A percentile compares a stretch with the other conserved stretches of the same genome.
These are phyloP conservation scores for Penicillium expansum DNA, from an alignment of 2,329 filamentous ascomycete genomes.

Conservation along the genomic window DNA sequence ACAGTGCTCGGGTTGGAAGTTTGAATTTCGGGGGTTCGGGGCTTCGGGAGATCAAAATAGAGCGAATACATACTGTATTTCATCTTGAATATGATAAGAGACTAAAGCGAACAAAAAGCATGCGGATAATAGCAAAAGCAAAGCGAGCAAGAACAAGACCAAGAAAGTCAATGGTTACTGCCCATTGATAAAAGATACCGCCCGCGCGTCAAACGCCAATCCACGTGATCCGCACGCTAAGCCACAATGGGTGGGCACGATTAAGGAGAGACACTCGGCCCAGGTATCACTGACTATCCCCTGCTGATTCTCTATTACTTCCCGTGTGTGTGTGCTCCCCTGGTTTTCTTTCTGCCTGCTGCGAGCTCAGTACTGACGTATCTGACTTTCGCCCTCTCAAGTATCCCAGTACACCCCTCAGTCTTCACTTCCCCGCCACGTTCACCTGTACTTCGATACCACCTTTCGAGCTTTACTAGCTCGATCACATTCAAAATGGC, in stretches of 20 bases:
- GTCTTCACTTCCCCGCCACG: constrained; percentile 2
- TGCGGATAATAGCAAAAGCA: background rate
- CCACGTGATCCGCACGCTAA: constrained; percentile 21
- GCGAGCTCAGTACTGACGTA: background rate
- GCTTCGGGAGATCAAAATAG: background rate
- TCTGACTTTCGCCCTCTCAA: background rate
- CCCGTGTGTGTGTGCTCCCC: constrained; percentile 6
- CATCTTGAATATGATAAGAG: background rate
- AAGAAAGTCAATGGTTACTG: background rate
- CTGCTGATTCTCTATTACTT: constrained; percentile 19
- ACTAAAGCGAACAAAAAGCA: no score
- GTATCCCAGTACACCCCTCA: background rate
- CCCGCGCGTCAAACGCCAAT: constrained; percentile 1
- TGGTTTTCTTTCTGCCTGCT: background rate
- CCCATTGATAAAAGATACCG: constrained; percentile 3
- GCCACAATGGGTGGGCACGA: constrained; percentile 7
- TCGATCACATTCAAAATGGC: constrained; percentile 64
- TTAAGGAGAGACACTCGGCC: constrained; percentile 22
- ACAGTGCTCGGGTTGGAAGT: background rate
- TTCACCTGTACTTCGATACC: constrained; percentile 16
- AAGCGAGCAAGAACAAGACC: background rate
- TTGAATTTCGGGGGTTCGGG: background rate
- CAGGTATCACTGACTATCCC: constrained; percentile 20
- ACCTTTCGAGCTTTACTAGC: constrained; percentile 17
- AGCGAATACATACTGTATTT: background rate